Evolutionary conservation across 139 green algal species (phyloP).

Genomic region (Chlorella sorokiniana): DNA sequence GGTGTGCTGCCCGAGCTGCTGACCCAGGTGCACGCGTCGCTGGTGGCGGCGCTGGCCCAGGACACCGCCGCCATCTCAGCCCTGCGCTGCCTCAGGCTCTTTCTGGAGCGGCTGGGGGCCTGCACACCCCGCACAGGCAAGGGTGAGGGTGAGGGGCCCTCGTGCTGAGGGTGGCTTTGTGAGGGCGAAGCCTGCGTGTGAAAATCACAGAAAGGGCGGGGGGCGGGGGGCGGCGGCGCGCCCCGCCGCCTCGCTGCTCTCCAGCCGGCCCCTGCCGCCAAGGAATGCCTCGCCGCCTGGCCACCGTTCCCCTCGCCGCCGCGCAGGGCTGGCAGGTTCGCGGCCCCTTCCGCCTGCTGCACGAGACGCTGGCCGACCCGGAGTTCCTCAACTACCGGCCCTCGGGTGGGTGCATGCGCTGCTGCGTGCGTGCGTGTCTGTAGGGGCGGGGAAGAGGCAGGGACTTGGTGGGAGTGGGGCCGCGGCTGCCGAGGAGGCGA

Average conservation of each 20-base stretch:
- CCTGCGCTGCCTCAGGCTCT: constrained; percentile 42
- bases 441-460: neutral
- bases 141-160: too few relatives aligned
- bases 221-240: too few relatives aligned
- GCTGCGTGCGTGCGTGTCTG: neutral
- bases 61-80: constrained; percentile 40
- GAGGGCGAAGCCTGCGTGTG: too few relatives aligned
- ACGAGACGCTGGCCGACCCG: neutral
- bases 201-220: too few relatives aligned
- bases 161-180: too few relatives aligned
- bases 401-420: neutral
- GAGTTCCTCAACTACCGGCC: constrained; percentile 36
- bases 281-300: neutral
- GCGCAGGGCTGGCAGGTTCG: neutral
- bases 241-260: too few relatives aligned
- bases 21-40: neutral
- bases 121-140: too few relatives aligned
- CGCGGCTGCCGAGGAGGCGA: too few relatives aligned
- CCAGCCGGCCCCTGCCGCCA: too few relatives aligned
- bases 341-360: constrained; percentile 18
- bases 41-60: constrained; percentile 11
- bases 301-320: neutral
- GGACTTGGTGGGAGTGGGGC: neutral
- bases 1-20: constrained; percentile 11
- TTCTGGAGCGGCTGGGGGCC: constrained; percentile 34